Conservation (phyloP, 208 protist species). For the Leptomonas seymouri region DNA sequence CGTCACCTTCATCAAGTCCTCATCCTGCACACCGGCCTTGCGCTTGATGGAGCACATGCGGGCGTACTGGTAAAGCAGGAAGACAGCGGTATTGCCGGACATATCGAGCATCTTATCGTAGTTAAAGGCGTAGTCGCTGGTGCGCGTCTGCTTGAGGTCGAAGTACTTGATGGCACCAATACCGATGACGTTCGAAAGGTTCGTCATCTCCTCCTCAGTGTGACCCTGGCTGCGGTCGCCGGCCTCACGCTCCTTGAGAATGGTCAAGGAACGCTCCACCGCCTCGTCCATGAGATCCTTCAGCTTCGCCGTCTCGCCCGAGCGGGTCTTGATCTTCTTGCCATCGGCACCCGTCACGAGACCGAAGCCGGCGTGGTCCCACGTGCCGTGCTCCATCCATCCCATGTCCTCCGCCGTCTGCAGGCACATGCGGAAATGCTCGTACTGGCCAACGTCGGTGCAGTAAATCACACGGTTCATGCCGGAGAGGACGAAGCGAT, state of each 20-base stretch:
- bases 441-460: conserved; percentile 95
- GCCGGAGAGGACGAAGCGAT: conserved; percentile 89
- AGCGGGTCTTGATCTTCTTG: conserved; percentile 97
- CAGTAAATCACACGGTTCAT: conserved; percentile 94
- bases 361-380: conserved; percentile 95
- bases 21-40: conserved; percentile 79
- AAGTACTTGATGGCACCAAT: conserved; percentile 98
- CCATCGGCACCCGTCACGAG: conserved; percentile 92
- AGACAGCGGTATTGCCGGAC: conserved; percentile 97
- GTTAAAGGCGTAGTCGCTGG: conserved; percentile 95
- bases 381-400: conserved; percentile 85
- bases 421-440: conserved; percentile 94
- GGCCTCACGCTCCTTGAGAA: conserved; percentile 84
- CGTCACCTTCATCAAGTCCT: conserved; percentile 54
- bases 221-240: conserved; percentile 80
- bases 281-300: conserved; percentile 97
- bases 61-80: conserved; percentile 98
- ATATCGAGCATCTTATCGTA: conserved; percentile 97
- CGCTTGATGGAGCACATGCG: conserved; percentile 95
- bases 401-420: conserved; percentile 88
- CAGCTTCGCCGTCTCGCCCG: conserved; percentile 95
- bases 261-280: conserved; percentile 76
- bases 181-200: conserved; percentile 91
- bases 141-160: conserved; percentile 95
- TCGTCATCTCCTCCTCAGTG: conserved; percentile 80